Conservation (phyloP, 2,329 filamentous ascomycete genomes). For the Nemania serpens region DNA sequence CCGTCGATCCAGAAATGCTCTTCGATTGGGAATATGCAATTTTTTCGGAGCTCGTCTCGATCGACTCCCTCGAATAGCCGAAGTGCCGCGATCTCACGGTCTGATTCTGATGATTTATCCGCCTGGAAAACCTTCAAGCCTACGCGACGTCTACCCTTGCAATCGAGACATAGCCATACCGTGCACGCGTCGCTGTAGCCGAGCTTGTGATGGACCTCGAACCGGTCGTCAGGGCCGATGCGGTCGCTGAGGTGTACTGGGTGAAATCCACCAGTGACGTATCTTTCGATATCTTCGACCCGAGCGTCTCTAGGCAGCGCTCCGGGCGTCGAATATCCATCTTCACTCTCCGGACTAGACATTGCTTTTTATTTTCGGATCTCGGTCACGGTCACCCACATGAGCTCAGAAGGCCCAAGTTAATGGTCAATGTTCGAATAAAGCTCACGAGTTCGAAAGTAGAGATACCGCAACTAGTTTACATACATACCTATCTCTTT, state of each 20-base stretch:
- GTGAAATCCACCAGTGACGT: constrained; percentile 15
- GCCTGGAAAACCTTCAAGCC: constrained; percentile 12
- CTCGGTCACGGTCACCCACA: neutral
- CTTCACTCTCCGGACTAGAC: neutral
- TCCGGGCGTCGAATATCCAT: neutral
- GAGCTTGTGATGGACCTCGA: constrained; percentile 23
- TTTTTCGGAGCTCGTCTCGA: constrained; percentile 3
- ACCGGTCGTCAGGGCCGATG: constrained; percentile 13
- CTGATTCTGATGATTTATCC: neutral
- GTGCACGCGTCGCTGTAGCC: constrained; percentile 11
- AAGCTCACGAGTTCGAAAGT: too few species aligned
- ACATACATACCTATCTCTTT: too few species aligned
- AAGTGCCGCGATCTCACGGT: constrained; percentile 1
- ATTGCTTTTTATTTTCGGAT: too few species aligned
- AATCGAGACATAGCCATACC: constrained; percentile 16
- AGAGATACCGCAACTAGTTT: too few species aligned
- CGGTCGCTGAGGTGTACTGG: constrained; percentile 19
- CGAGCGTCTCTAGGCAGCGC: neutral
- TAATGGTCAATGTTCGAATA: too few species aligned
- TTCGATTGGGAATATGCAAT: constrained; percentile 7
- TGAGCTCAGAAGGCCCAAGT: too few species aligned
- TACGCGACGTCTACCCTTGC: neutral
- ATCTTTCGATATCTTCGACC: constrained; percentile 10
- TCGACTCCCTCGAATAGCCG: constrained; percentile 2
- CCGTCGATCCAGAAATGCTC: constrained; percentile 20